A percentile compares a stretch with the other conserved stretches of the same genome.
Conservation (phyloP, 73 alveolate genomes). For the Tetrahymena thermophila region DNA sequence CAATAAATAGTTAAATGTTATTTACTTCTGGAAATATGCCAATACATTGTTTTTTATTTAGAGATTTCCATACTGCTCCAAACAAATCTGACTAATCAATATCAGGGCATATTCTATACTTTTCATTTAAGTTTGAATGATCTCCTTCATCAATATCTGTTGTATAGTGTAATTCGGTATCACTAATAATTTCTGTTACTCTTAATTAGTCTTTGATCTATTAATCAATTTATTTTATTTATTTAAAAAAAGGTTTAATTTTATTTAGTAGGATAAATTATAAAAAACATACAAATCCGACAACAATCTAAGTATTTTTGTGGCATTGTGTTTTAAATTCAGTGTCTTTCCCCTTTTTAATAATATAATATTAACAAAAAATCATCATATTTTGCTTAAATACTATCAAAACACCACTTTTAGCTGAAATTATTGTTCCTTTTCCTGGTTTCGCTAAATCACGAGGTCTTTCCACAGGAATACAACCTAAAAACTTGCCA, state of each 20-base stretch:
- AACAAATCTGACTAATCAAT: slow-evolving; percentile 86
- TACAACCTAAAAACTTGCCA: slow-evolving; percentile 65
- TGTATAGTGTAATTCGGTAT: slow-evolving; percentile 21
- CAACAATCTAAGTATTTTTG: slow-evolving; percentile 43
- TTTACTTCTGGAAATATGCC: slow-evolving; percentile 97
- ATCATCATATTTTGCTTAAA: neutral
- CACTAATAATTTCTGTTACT: neutral
- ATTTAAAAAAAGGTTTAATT: slow-evolving; percentile 18
- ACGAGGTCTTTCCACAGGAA: slow-evolving; percentile 82
- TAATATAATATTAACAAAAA: neutral
- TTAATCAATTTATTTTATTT: slow-evolving; percentile 32
- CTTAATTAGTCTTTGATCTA: slow-evolving; percentile 42
- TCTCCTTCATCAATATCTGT: slow-evolving; percentile 18
- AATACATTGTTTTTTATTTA: slow-evolving; percentile 75
- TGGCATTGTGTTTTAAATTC: slow-evolving; percentile 48
- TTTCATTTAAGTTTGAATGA: slow-evolving; percentile 13
- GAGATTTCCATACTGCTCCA: slow-evolving; percentile 70
- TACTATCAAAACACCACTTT: slow-evolving; percentile 20
- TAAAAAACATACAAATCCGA: slow-evolving; percentile 11
- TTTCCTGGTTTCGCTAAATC: slow-evolving; percentile 62
- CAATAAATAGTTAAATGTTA: no score
- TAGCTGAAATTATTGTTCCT: slow-evolving; percentile 51
- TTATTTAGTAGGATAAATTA: neutral
- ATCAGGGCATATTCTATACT: slow-evolving; percentile 79
- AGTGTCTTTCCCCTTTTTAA: slow-evolving; percentile 56